Conservation (phyloP, 1,139 yeast genomes). For the Entelexis sorbosivorans region DNA sequence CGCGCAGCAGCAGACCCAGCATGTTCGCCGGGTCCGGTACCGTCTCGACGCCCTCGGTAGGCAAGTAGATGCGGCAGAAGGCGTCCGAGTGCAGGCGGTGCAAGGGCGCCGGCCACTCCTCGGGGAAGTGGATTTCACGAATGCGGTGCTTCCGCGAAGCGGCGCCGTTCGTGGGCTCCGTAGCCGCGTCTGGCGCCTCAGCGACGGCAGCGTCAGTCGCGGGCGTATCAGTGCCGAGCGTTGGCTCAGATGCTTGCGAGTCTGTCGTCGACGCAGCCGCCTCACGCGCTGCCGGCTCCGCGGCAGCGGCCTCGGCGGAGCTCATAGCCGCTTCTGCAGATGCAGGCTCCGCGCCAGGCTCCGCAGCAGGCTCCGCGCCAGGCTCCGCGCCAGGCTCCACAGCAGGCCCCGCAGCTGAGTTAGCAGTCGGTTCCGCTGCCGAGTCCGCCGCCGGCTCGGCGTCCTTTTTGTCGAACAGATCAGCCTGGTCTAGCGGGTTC, state of each 20-base stretch:
- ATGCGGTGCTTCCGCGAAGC: constrained; percentile 30
- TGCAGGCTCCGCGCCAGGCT: not conserved
- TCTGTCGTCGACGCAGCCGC: no score
- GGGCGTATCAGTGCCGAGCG: no score
- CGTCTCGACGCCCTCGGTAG: constrained; percentile 47
- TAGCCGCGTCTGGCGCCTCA: not conserved
- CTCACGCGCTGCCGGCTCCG: no score
- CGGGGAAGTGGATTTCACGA: constrained; percentile 33
- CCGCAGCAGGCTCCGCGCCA: not conserved
- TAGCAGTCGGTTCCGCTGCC: not conserved
- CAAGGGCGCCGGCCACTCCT: constrained; percentile 15
- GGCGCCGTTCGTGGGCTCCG: not conserved
- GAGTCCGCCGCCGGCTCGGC: not conserved
- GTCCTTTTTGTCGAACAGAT: not conserved
- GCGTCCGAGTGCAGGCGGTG: constrained; percentile 1
- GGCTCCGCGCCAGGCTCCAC: not conserved
- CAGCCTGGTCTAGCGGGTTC: constrained; percentile 6
- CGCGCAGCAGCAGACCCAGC: constrained; percentile 57
- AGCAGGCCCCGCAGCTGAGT: not conserved
- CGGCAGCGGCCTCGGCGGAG: not conserved
- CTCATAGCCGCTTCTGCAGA: no score
- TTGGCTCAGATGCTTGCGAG: no score
- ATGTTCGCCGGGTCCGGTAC: constrained; percentile 58
- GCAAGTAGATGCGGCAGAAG: constrained; percentile 43
- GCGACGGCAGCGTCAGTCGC: not conserved